Percentiles rank a stretch among this genome's conserved stretches.
phyloP scores from a whole-genome alignment of 306 rosid species.

The Vigna unguiculata region DNA sequence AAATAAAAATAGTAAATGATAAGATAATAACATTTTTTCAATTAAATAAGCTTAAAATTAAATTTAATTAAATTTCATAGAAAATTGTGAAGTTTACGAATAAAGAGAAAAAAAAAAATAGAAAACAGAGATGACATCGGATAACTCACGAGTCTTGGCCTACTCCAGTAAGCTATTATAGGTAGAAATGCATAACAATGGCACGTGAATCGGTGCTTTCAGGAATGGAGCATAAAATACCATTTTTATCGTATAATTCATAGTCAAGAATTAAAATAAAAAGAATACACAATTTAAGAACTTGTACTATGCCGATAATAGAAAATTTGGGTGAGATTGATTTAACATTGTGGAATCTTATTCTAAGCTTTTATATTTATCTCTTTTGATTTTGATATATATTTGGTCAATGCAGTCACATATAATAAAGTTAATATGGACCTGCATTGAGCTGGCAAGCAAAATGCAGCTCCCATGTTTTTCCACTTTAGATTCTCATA shows the following conservation, averaged over 20 bases:
- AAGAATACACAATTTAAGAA: neutral
- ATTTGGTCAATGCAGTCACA: neutral
- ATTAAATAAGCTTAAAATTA: too few relatives aligned
- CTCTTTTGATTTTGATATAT: neutral
- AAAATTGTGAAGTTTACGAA: neutral
- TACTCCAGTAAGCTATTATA: neutral
- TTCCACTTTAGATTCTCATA: neutral
- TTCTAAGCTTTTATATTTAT: neutral
- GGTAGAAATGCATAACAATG: neutral
- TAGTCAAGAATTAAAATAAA: neutral
- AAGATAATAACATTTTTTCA: too few relatives aligned
- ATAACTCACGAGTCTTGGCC: conserved; percentile 2
- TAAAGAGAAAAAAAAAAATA: neutral
- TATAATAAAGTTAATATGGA: conserved; percentile 8
- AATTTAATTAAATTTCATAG: too few relatives aligned
- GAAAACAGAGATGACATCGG: neutral
- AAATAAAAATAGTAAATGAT: too few relatives aligned
- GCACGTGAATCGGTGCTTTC: conserved; percentile 8
- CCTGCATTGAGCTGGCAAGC: conserved; percentile 31
- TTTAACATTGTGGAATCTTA: too few relatives aligned
- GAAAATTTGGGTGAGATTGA: neutral
- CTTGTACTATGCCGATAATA: neutral
- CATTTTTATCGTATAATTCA: neutral
- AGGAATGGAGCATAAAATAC: neutral
- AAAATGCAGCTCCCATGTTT: neutral